Evolutionary conservation across 2,329 filamentous ascomycete genomes (phyloP).

Genomic region (Ophioceras dolichostomum): DNA sequence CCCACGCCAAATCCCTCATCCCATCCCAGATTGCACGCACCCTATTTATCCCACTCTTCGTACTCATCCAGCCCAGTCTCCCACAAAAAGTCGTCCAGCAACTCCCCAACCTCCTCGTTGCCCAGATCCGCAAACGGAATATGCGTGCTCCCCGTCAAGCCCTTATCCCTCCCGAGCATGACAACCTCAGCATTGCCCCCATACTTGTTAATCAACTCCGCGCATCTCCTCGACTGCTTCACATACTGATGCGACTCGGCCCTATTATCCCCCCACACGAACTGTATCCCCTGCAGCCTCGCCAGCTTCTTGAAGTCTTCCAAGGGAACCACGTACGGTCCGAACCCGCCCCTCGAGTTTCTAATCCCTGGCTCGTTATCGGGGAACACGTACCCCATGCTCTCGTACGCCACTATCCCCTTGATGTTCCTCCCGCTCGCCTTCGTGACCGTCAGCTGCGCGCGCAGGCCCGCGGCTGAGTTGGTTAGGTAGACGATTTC

Average conservation of each 20-base stretch:
- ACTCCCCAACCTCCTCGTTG: constrained; percentile 14
- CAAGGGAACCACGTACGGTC: constrained; percentile 12
- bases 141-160: constrained; percentile 15
- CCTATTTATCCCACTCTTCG: constrained; percentile 1
- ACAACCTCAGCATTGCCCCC: constrained; percentile 15
- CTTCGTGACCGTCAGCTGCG: constrained; percentile 18
- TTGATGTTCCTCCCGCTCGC: constrained; percentile 22
- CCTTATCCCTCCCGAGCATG: constrained; percentile 11
- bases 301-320: constrained; percentile 15
- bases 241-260: constrained; percentile 7
- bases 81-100: constrained; percentile 12
- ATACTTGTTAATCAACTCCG: constrained; percentile 15
- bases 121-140: constrained; percentile 16
- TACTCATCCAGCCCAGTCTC: constrained; percentile 11
- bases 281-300: constrained; percentile 11
- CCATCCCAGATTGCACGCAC: no score
- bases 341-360: constrained; percentile 7
- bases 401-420: constrained; percentile 19
- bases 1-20: no score
- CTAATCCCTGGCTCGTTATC: constrained; percentile 5
- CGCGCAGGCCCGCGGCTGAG: constrained; percentile 20
- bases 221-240: constrained; percentile 10
- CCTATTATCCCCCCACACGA: constrained; percentile 15
- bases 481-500: constrained; percentile 20
- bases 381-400: constrained; percentile 14